These are phyloP conservation scores for Solanum ossicruentum DNA, from an alignment of 257 asterid genomes.

Conservation along the genomic window DNA sequence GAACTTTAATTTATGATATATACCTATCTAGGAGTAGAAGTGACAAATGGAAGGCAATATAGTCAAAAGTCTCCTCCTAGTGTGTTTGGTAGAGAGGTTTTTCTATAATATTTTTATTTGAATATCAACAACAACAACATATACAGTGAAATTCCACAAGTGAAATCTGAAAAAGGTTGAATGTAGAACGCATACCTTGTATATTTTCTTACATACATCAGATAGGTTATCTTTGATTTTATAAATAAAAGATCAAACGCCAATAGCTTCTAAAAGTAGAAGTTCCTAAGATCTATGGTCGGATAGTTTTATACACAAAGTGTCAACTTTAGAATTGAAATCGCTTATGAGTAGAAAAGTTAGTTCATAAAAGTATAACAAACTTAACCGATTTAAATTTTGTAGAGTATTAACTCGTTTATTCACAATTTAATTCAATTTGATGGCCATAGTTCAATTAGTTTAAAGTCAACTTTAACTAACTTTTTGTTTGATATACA, in stretches of 20 bases:
- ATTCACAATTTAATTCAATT: too few relatives aligned
- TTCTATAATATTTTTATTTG: too few relatives aligned
- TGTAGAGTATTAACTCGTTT: neutral
- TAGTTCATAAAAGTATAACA: neutral
- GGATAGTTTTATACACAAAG: neutral
- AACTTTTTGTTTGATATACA: neutral
- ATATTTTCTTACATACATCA: too few relatives aligned
- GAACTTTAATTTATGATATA: neutral
- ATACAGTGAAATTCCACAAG: too few relatives aligned
- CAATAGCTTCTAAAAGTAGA: neutral
- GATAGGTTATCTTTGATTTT: too few relatives aligned
- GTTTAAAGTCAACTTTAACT: too few relatives aligned
- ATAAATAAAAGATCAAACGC: neutral
- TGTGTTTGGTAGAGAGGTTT: neutral
- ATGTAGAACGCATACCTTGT: too few relatives aligned
- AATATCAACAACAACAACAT: too few relatives aligned
- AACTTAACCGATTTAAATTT: neutral
- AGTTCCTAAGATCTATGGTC: neutral
- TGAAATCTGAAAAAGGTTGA: too few relatives aligned
- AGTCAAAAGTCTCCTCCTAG: neutral
- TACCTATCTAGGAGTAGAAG: neutral
- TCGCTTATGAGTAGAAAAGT: neutral
- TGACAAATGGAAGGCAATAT: neutral
- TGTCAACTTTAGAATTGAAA: too few relatives aligned
- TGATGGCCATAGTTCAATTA: neutral